Conservation (phyloP, 2,329 filamentous ascomycete genomes). For the Penicillium sp. region DNA sequence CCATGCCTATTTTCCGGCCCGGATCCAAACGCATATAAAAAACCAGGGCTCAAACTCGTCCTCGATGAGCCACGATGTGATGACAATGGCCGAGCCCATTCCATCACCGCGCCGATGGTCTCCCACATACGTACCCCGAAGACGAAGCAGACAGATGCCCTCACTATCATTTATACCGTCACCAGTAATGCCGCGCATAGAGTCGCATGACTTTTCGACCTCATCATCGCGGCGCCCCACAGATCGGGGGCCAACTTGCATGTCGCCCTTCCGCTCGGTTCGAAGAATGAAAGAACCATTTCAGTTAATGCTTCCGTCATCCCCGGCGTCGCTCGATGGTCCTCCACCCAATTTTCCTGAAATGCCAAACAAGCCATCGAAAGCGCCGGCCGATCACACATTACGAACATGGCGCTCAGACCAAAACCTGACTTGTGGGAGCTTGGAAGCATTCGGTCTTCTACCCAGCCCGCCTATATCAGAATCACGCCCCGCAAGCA, state of each 20-base stretch:
- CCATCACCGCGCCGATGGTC: constrained; percentile 29
- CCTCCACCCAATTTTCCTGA: constrained; percentile 18
- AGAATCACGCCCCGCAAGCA: constrained; percentile 31
- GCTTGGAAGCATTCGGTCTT: constrained; percentile 36
- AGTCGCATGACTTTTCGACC: constrained; percentile 31
- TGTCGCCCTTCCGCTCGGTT: constrained; percentile 43
- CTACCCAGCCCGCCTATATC: constrained; percentile 41
- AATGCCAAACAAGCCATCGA: constrained; percentile 20
- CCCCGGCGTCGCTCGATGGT: constrained; percentile 34
- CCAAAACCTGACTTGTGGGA: constrained; percentile 34
- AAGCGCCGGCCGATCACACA: constrained; percentile 25
- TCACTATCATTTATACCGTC: constrained; percentile 39
- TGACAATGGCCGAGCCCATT: constrained; percentile 16
- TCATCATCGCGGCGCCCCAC: constrained; percentile 26
- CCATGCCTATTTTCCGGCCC: constrained; percentile 24
- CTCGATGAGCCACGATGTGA: constrained; percentile 21
- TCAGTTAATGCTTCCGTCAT: constrained; percentile 37
- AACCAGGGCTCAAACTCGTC: constrained; percentile 23
- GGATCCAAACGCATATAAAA: constrained; percentile 24
- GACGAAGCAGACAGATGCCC: constrained; percentile 35
- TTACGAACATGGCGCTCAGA: constrained; percentile 40
- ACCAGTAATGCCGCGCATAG: constrained; percentile 29
- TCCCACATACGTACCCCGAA: constrained; percentile 30
- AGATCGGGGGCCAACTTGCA: constrained; percentile 28
- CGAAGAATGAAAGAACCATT: constrained; percentile 43